A percentile compares a stretch with the other conserved stretches of the same genome.
Evolutionary conservation across 2,329 filamentous ascomycete genomes (phyloP).

Genomic region (Epichloe typhina): DNA sequence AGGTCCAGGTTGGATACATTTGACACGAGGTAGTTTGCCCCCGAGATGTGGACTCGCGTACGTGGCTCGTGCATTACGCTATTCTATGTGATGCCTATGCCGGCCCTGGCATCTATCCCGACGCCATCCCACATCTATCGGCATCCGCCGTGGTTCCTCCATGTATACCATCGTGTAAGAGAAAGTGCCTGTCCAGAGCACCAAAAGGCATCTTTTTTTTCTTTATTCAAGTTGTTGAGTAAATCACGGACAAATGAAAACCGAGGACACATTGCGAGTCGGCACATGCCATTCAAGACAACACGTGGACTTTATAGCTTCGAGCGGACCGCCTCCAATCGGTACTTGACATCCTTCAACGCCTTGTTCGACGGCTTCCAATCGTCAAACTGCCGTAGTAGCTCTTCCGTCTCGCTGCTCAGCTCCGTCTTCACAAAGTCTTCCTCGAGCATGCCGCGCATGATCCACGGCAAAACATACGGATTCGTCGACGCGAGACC

Average conservation of each 20-base stretch:
- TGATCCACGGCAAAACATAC: constrained; percentile 87
- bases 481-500: constrained; percentile 53
- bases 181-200: no score
- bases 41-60: no score
- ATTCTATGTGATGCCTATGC: neutral
- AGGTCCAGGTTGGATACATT: no score
- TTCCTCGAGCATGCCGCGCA: constrained; percentile 86
- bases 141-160: neutral
- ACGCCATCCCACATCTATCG: neutral
- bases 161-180: no score
- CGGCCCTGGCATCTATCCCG: neutral
- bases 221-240: neutral
- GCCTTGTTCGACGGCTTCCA: constrained; percentile 89
- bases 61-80: neutral
- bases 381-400: constrained; percentile 80
- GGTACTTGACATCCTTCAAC: constrained; percentile 89
- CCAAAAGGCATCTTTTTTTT: no score
- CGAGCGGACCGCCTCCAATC: constrained; percentile 80
- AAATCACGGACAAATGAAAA: neutral
- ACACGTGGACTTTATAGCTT: constrained; percentile 42
- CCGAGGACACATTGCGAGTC: neutral
- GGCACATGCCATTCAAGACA: no score
- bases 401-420: constrained; percentile 58
- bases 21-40: no score
- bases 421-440: constrained; percentile 76